These are phyloP conservation scores for Umbelopsis isabellina DNA, from an alignment of 192 early-diverging fungal genomes.

Conservation along the genomic window DNA sequence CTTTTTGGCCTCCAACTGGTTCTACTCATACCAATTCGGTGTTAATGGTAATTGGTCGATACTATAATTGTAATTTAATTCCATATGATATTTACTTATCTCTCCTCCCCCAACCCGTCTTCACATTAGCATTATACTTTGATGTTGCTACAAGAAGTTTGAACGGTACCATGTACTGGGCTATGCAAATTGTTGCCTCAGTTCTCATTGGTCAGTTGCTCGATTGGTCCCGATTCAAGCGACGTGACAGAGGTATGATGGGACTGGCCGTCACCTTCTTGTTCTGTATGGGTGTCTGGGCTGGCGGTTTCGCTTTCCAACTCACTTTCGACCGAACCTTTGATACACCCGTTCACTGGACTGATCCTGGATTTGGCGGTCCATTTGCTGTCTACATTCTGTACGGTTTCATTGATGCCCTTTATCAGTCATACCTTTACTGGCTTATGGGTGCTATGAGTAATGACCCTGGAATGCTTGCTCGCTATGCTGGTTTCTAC, in stretches of 20 bases:
- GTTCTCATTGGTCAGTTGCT: constrained; percentile 29
- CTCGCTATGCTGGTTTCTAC: constrained; percentile 84
- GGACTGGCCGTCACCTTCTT: constrained; percentile 23
- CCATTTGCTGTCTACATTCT: constrained; percentile 66
- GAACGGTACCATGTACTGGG: constrained; percentile 77
- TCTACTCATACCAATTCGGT: constrained; percentile 74
- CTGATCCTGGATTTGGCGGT: constrained; percentile 33
- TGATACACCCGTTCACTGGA: constrained; percentile 55
- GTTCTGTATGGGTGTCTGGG: constrained; percentile 31
- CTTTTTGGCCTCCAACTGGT: constrained; percentile 77
- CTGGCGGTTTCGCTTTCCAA: constrained; percentile 36
- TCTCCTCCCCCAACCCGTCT: too few species aligned
- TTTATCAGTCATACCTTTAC: constrained; percentile 70
- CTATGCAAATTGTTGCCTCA: constrained; percentile 35
- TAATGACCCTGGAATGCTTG: constrained; percentile 60
- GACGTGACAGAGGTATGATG: constrained; percentile 32
- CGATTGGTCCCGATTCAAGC: constrained; percentile 32
- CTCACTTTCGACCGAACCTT: constrained; percentile 39
- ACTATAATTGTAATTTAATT: background rate
- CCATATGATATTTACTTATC: too few species aligned
- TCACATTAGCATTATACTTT: constrained; percentile 56
- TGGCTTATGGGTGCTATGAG: constrained; percentile 43
- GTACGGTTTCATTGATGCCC: constrained; percentile 78
- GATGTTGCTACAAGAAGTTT: constrained; percentile 69
- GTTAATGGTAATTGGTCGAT: constrained; percentile 47